These are phyloP conservation scores for Aspergillus saccharolyticus DNA, from an alignment of 495 filamentous ascomycete genomes.

Conservation along the genomic window DNA sequence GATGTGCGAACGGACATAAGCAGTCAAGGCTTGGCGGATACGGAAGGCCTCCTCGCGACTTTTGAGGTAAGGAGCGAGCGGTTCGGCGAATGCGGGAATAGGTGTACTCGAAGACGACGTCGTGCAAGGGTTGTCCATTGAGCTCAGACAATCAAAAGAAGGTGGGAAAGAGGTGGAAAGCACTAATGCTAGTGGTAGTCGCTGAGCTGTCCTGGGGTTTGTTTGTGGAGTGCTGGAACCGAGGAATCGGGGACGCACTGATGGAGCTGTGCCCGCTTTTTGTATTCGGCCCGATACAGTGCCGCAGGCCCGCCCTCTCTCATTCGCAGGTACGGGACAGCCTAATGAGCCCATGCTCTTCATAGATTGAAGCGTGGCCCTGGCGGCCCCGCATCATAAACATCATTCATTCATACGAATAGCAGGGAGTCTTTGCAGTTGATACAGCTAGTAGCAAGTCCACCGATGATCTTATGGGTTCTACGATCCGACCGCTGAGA, in stretches of 20 bases:
- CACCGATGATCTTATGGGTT: too few relatives aligned
- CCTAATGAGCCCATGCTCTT: neutral
- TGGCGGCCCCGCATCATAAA: neutral
- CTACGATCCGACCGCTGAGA: too few relatives aligned
- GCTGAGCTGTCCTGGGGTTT: neutral
- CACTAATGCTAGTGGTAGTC: neutral
- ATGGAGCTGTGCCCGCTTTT: neutral
- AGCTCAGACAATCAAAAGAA: neutral
- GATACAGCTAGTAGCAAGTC: too few relatives aligned
- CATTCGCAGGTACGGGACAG: neutral
- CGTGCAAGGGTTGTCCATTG: constrained; percentile 12
- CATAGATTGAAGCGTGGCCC: neutral
- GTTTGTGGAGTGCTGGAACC: neutral
- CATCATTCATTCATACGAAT: too few relatives aligned
- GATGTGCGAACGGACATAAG: constrained; percentile 39
- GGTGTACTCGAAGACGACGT: constrained; percentile 15
- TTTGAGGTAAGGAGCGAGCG: constrained; percentile 44
- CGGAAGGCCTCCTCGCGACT: constrained; percentile 40
- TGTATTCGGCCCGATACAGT: neutral
- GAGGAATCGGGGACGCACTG: neutral
- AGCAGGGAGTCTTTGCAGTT: too few relatives aligned
- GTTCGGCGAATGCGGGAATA: constrained; percentile 39
- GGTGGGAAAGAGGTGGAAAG: neutral
- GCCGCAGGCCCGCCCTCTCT: neutral
- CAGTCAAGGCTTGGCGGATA: constrained; percentile 42